A percentile compares a stretch with the other conserved stretches of the same genome.
These are phyloP conservation scores for Lathyrus oleraceus DNA, from an alignment of 306 rosid genomes.

Conservation along the genomic window DNA sequence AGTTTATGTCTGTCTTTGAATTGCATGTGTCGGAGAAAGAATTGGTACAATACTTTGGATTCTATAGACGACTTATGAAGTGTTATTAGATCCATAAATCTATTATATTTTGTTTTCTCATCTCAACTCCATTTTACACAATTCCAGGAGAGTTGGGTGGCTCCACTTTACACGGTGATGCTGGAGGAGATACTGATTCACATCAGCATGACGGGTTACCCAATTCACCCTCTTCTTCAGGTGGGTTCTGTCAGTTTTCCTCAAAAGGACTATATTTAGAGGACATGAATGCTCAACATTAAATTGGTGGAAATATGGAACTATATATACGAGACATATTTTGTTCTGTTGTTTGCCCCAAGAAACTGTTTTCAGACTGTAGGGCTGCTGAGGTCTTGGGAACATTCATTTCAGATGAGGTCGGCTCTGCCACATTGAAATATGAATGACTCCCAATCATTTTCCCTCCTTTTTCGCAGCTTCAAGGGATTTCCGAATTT, in stretches of 20 bases:
- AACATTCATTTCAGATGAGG: conserved; percentile 77
- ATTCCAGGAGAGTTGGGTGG: conserved; percentile 92
- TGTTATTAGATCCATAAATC: neutral
- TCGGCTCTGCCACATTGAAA: conserved; percentile 72
- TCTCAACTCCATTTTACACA: conserved; percentile 25
- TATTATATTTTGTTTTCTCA: conserved; percentile 1
- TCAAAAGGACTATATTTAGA: conserved; percentile 94
- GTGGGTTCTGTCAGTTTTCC: conserved; percentile 99
- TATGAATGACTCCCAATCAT: conserved; percentile 66
- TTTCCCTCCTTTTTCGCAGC: conserved; percentile 62
- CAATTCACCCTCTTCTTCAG: conserved; percentile 99
- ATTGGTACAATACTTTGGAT: neutral
- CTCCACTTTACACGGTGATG: conserved; percentile 74
- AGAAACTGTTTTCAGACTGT: conserved; percentile 76
- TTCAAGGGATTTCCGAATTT: conserved; percentile 68
- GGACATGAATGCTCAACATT: conserved; percentile 95
- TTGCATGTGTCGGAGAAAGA: neutral
- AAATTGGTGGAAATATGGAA: conserved; percentile 83
- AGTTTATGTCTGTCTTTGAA: conserved; percentile 12
- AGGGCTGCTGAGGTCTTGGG: conserved; percentile 91
- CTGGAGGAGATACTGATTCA: conserved; percentile 68
- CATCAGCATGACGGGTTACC: conserved; percentile 70
- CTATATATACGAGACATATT: conserved; percentile 78
- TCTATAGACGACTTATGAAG: neutral
- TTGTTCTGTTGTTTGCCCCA: conserved; percentile 68